Percentiles rank a stretch among this genome's conserved stretches.
Conservation (phyloP, 441 rosid genomes). For the Manihot esculenta region DNA sequence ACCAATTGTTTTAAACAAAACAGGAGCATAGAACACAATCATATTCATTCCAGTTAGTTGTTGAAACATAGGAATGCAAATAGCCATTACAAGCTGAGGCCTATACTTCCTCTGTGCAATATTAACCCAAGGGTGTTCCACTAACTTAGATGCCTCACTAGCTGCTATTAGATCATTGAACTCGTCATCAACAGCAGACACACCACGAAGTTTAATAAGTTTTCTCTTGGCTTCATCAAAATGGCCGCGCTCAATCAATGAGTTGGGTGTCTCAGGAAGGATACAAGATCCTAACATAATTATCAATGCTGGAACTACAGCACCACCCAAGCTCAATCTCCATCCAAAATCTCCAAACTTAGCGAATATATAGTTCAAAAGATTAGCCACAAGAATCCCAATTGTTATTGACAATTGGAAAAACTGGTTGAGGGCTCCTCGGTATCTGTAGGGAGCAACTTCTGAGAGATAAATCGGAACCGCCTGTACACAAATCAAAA, state of each 20-base stretch:
- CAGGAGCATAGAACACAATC: slow-evolving; percentile 58
- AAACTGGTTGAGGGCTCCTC: slow-evolving; percentile 37
- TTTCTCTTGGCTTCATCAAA: slow-evolving; percentile 23
- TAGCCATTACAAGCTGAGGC: slow-evolving; percentile 45
- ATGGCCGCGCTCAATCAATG: slow-evolving; percentile 31
- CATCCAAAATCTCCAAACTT: slow-evolving; percentile 28
- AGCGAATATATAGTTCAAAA: slow-evolving; percentile 29
- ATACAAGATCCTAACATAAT: slow-evolving; percentile 22
- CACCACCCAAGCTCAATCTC: slow-evolving; percentile 37
- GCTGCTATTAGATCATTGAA: slow-evolving; percentile 50
- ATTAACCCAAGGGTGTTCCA: slow-evolving; percentile 50
- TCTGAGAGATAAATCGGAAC: slow-evolving; percentile 43
- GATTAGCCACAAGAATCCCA: slow-evolving; percentile 31
- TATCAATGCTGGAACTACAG: slow-evolving; percentile 30
- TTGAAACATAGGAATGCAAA: slow-evolving; percentile 51
- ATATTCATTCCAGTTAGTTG: slow-evolving; percentile 59
- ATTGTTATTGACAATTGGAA: slow-evolving; percentile 39
- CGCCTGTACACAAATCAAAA: slow-evolving; percentile 19
- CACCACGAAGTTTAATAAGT: slow-evolving; percentile 23
- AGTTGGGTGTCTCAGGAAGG: slow-evolving; percentile 41
- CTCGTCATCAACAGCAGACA: slow-evolving; percentile 25
- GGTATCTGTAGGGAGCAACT: slow-evolving; percentile 36
- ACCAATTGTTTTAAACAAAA: slow-evolving; percentile 50
- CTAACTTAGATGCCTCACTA: slow-evolving; percentile 39
- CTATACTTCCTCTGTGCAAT: slow-evolving; percentile 45